Conservation (phyloP, 2,329 filamentous ascomycete genomes). For the Cladosporium velox region DNA sequence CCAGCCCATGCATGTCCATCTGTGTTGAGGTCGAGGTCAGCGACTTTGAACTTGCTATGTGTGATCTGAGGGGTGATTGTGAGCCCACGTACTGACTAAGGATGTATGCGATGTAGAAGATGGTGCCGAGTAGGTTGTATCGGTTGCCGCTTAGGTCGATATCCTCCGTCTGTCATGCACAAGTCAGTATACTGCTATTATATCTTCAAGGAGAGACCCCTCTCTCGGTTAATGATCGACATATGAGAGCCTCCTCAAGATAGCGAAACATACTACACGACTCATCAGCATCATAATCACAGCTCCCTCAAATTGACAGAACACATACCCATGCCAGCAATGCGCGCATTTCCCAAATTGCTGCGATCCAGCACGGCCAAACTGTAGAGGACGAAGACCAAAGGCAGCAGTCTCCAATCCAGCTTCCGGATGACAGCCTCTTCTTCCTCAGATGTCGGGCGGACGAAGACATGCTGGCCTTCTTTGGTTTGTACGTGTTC, state of each 20-base stretch:
- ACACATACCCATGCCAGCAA: constrained; percentile 51
- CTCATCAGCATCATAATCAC: not conserved
- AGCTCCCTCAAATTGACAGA: not conserved
- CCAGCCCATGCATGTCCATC: constrained; percentile 59
- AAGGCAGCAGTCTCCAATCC: constrained; percentile 34
- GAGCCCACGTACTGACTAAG: no score
- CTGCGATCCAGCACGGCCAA: constrained; percentile 36
- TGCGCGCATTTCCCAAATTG: constrained; percentile 52
- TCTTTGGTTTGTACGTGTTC: constrained; percentile 20
- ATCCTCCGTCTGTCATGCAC: constrained; percentile 37
- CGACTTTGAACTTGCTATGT: not conserved
- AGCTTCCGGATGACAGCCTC: constrained; percentile 36
- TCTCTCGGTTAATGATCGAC: no score
- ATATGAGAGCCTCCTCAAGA: constrained; percentile 21
- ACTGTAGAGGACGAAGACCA: constrained; percentile 38
- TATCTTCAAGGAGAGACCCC: no score
- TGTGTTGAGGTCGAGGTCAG: constrained; percentile 44
- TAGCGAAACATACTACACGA: not conserved
- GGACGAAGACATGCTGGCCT: constrained; percentile 24
- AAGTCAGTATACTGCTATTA: not conserved
- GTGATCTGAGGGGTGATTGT: no score
- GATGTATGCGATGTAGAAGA: constrained; percentile 56
- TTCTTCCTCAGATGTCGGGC: constrained; percentile 33
- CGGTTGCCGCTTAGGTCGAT: constrained; percentile 49
- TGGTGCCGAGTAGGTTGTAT: constrained; percentile 55